Percentiles rank a stretch among this genome's conserved stretches.
phyloP scores from a whole-genome alignment of 352 stramenopile species.

The Phytophthora gonapodyides region DNA sequence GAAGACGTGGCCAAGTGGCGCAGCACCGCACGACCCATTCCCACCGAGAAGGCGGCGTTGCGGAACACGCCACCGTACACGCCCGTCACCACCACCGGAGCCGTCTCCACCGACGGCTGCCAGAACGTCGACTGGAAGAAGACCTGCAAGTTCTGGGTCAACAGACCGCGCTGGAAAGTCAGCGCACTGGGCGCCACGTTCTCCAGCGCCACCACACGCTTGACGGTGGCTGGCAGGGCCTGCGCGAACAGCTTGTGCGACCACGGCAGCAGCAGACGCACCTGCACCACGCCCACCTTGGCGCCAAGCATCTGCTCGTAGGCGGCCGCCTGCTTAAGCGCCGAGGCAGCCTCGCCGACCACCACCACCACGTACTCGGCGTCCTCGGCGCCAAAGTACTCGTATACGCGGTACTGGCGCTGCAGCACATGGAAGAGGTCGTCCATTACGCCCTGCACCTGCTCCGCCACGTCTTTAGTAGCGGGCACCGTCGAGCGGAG shows the following conservation, averaged over 20 bases:
- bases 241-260: slow-evolving; percentile 73
- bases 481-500: slow-evolving; percentile 19
- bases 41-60: slow-evolving; percentile 65
- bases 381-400: slow-evolving; percentile 71
- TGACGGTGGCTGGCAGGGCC: slow-evolving; percentile 53
- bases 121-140: slow-evolving; percentile 72
- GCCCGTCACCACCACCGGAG: slow-evolving; percentile 58
- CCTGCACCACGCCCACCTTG: slow-evolving; percentile 81
- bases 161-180: slow-evolving; percentile 64
- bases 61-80: slow-evolving; percentile 74
- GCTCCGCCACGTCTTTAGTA: slow-evolving; percentile 48
- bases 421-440: slow-evolving; percentile 73
- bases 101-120: slow-evolving; percentile 17
- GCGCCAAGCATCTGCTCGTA: slow-evolving; percentile 77
- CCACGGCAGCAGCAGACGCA: slow-evolving; percentile 75
- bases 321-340: slow-evolving; percentile 60
- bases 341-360: slow-evolving; percentile 61
- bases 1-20: slow-evolving; percentile 46
- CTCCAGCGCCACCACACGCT: slow-evolving; percentile 77
- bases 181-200: slow-evolving; percentile 62
- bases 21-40: slow-evolving; percentile 73
- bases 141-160: slow-evolving; percentile 75
- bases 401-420: slow-evolving; percentile 82
- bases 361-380: slow-evolving; percentile 77
- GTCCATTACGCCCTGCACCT: slow-evolving; percentile 78